These are phyloP conservation scores for Quillaja saponaria DNA, from an alignment of 306 rosid species.

Conservation along the genomic window DNA sequence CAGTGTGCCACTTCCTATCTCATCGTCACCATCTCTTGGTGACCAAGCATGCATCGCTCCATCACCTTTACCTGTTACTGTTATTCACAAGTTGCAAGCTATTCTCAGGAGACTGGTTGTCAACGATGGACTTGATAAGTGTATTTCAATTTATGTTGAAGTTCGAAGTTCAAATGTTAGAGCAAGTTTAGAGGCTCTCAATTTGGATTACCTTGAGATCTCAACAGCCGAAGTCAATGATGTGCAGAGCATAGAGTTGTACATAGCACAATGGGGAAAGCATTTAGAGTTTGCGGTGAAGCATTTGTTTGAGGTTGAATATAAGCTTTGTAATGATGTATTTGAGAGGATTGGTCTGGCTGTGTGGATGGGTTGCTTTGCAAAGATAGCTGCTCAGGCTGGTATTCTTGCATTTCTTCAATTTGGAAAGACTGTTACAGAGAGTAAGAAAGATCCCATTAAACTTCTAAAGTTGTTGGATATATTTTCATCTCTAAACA, in stretches of 20 bases:
- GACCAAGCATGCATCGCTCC: conserved; percentile 95
- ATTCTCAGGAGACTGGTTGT: conserved; percentile 77
- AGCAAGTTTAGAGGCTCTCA: conserved; percentile 84
- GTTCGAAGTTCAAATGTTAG: conserved; percentile 90
- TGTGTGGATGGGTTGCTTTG: conserved; percentile 95
- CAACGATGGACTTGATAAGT: conserved; percentile 72
- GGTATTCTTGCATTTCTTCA: conserved; percentile 96
- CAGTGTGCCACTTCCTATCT: conserved; percentile 88
- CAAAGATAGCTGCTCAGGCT: conserved; percentile 93
- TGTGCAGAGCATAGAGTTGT: conserved; percentile 89
- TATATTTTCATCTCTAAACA: conserved; percentile 90
- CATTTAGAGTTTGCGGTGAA: conserved; percentile 99
- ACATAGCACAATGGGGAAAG: conserved; percentile 91
- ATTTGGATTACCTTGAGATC: conserved; percentile 92
- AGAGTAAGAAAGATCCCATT: conserved; percentile 93
- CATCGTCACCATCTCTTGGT: conserved; percentile 32
- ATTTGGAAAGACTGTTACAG: conserved; percentile 91
- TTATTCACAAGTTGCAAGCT: conserved; percentile 82
- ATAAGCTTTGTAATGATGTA: conserved; percentile 92
- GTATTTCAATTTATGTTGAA: conserved; percentile 78
- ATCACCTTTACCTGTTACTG: conserved; percentile 79
- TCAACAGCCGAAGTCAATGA: conserved; percentile 89
- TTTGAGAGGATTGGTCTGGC: conserved; percentile 86
- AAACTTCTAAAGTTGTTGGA: conserved; percentile 89
- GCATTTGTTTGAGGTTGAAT: conserved; percentile 95